Evolutionary conservation across 2,329 filamentous ascomycete genomes (phyloP).

Genomic region (Sporothrix mexicana): DNA sequence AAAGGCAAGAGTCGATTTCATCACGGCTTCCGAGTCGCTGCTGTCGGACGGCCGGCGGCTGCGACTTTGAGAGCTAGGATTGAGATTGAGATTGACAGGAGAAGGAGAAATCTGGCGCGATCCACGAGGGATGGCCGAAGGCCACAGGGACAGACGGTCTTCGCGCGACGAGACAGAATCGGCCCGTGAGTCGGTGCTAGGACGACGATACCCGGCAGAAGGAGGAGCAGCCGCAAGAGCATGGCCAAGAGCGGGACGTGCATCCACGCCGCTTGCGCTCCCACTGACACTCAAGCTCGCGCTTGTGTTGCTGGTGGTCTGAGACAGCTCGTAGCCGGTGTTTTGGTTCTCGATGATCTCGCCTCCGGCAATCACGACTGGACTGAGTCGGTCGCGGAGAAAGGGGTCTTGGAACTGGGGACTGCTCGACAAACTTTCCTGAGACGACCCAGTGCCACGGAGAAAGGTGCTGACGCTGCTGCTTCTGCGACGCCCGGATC

Average conservation of each 20-base stretch:
- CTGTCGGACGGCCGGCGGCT: slow-evolving; percentile 58
- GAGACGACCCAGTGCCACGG: slow-evolving; percentile 56
- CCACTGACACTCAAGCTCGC: slow-evolving; percentile 47
- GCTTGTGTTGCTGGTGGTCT: slow-evolving; percentile 54
- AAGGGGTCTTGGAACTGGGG: slow-evolving; percentile 60
- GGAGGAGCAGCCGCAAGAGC: not conserved
- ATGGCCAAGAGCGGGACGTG: not conserved
- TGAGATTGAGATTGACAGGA: slow-evolving; percentile 39
- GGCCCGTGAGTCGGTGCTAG: slow-evolving; percentile 51
- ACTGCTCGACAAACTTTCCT: slow-evolving; percentile 55
- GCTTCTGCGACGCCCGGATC: slow-evolving; percentile 66
- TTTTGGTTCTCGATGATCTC: slow-evolving; percentile 67
- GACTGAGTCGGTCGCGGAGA: slow-evolving; percentile 66
- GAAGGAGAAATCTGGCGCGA: slow-evolving; percentile 38
- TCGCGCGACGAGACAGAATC: slow-evolving; percentile 51
- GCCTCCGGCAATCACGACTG: slow-evolving; percentile 69
- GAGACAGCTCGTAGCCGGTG: slow-evolving; percentile 53
- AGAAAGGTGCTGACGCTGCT: slow-evolving; percentile 59
- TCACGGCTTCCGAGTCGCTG: slow-evolving; percentile 59
- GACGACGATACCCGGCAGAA: slow-evolving; percentile 41
- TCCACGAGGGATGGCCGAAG: slow-evolving; percentile 58
- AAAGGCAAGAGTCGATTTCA: slow-evolving; percentile 60
- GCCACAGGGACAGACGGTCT: slow-evolving; percentile 56
- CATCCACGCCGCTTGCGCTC: not conserved
- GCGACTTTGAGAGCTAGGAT: not conserved